Conservation (phyloP, 2,329 filamentous ascomycete genomes). For the Macrophomina tecta region DNA sequence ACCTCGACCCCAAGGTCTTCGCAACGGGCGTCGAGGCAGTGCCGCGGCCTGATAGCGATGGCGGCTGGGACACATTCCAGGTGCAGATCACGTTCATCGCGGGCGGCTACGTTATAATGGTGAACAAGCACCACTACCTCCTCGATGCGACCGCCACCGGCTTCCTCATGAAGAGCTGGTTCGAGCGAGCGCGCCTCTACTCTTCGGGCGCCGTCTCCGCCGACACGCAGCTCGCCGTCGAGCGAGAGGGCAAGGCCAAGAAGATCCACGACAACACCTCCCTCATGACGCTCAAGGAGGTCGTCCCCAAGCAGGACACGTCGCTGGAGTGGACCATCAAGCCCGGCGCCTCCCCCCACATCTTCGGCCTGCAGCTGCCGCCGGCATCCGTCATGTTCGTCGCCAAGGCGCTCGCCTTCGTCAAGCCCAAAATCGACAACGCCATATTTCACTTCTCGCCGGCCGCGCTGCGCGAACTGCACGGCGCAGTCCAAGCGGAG, state of each 20-base stretch:
- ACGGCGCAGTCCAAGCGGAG: not conserved
- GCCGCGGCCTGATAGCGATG: not conserved
- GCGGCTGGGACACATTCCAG: constrained; percentile 8
- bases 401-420: constrained; percentile 7
- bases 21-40: not conserved
- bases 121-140: constrained; percentile 17
- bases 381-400: constrained; percentile 10
- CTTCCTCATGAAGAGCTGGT: constrained; percentile 15
- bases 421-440: not conserved
- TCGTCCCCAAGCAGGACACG: not conserved
- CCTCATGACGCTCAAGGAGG: not conserved
- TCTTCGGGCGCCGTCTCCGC: not conserved
- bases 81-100: constrained; percentile 13
- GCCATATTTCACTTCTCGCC: constrained; percentile 11
- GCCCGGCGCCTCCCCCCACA: constrained; percentile 2
- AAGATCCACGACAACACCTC: constrained; percentile 9
- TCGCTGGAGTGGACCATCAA: constrained; percentile 10
- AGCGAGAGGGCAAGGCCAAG: not conserved
- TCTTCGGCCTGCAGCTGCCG: constrained; percentile 12
- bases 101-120: constrained; percentile 6
- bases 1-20: constrained; percentile 10
- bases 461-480: not conserved
- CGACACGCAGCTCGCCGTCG: not conserved
- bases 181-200: not conserved
- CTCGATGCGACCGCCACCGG: constrained; percentile 10